Evolutionary conservation across 345 rosid genomes (phyloP).

Genomic region (Durio zibethinus): DNA sequence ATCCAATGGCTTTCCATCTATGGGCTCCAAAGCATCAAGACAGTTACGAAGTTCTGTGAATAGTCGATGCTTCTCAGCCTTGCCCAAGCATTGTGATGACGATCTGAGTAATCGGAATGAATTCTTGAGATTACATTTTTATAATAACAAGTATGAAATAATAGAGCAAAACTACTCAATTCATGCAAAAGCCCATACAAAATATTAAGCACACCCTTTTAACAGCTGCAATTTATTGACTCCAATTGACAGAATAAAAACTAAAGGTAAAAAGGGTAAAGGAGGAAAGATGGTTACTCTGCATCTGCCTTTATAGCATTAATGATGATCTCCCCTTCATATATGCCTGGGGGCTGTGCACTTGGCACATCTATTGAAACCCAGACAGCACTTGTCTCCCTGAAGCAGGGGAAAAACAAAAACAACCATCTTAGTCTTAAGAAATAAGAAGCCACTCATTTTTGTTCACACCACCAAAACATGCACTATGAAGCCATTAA

Average conservation of each 20-base stretch:
- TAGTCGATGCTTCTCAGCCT: constrained; percentile 62
- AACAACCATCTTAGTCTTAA: constrained; percentile 17
- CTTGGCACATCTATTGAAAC: constrained; percentile 87
- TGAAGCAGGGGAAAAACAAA: constrained; percentile 30
- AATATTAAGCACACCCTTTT: neutral
- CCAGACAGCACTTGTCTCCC: constrained; percentile 90
- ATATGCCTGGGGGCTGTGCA: constrained; percentile 82
- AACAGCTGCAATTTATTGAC: neutral
- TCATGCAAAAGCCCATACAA: neutral
- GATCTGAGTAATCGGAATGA: constrained; percentile 36
- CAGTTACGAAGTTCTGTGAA: constrained; percentile 64
- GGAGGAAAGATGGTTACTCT: constrained; percentile 42
- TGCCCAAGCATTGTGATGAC: constrained; percentile 40
- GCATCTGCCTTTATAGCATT: constrained; percentile 64
- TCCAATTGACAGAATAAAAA: neutral
- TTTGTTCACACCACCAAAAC: constrained; percentile 1
- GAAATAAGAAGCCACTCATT: constrained; percentile 12
- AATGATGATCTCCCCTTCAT: constrained; percentile 79
- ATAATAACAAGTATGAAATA: neutral
- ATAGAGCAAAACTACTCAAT: constrained; percentile 5
- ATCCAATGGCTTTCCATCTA: constrained; percentile 63
- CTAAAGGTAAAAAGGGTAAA: neutral
- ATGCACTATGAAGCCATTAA: constrained; percentile 12
- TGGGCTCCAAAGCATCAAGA: constrained; percentile 66
- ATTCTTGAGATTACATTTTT: neutral